These are phyloP conservation scores for Coccomyxa sp. DNA, from an alignment of 139 green algal species.

Conservation along the genomic window DNA sequence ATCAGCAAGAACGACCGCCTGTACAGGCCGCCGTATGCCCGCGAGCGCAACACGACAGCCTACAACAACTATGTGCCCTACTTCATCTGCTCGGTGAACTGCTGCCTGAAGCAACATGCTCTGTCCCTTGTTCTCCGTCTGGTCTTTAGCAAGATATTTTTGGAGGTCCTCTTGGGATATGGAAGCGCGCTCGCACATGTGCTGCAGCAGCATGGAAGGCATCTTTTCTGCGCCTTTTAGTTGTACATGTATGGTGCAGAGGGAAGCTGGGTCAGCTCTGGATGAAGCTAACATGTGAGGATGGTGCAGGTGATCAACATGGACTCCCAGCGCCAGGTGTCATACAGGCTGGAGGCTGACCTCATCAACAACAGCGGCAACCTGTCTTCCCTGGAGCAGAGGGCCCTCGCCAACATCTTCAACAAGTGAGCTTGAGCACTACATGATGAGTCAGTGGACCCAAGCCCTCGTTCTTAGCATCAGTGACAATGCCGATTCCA, in stretches of 20 bases:
- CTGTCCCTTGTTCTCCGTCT: background rate
- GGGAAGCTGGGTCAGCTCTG: no score
- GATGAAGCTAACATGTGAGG: no score
- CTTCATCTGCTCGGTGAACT: slow-evolving; percentile 3
- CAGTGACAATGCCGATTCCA: no score
- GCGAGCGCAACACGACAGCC: background rate
- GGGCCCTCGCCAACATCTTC: slow-evolving; percentile 7
- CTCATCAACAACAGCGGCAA: background rate
- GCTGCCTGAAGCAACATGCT: no score
- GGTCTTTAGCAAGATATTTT: background rate
- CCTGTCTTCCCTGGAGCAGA: background rate
- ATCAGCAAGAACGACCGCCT: slow-evolving; percentile 7
- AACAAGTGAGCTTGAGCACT: background rate
- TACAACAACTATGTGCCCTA: slow-evolving; percentile 2
- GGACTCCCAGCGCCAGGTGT: background rate
- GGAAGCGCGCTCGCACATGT: no score
- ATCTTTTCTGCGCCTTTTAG: no score
- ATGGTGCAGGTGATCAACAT: slow-evolving; percentile 3
- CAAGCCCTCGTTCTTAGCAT: no score
- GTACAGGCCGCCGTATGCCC: slow-evolving; percentile 5
- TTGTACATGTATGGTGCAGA: no score
- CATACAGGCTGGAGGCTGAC: slow-evolving; percentile 5
- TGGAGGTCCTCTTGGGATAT: no score
- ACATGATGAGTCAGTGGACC: no score
- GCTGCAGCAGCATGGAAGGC: no score